These are phyloP conservation scores for Pestalotiopsis sp. DNA, from an alignment of 2,329 filamentous ascomycete species.

Conservation along the genomic window DNA sequence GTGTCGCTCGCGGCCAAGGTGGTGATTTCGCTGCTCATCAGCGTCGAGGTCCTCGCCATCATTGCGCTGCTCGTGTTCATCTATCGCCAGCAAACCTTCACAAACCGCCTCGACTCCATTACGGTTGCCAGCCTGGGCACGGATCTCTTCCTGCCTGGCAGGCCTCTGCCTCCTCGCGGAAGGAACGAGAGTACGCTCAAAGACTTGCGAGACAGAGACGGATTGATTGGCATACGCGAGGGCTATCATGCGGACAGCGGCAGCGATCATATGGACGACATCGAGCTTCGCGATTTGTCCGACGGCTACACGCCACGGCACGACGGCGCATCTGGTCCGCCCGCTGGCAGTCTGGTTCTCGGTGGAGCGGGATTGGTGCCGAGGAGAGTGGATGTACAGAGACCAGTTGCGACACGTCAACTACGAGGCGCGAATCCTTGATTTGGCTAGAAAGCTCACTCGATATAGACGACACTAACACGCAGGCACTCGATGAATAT, in stretches of 20 bases:
- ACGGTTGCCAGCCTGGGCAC: background rate
- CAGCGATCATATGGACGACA: no score
- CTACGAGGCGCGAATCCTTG: no score
- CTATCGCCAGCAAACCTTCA: background rate
- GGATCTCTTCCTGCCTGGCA: background rate
- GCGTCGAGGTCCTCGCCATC: background rate
- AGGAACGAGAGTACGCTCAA: background rate
- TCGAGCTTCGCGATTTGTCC: no score
- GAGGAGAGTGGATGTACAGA: no score
- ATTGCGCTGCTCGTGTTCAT: background rate
- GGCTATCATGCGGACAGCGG: no score
- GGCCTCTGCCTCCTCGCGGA: background rate
- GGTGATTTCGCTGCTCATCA: background rate
- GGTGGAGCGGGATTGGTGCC: no score
- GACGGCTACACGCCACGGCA: no score
- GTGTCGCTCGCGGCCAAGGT: background rate
- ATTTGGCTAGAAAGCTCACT: background rate
- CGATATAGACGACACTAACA: background rate
- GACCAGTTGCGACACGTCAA: no score
- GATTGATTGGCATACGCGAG: no score
- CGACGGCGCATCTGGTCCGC: no score
- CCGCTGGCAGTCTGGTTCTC: no score
- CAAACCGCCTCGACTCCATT: background rate
- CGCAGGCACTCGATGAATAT: background rate
- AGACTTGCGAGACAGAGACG: no score